Percentiles rank a stretch among this genome's conserved stretches.
Evolutionary conservation across 2,329 filamentous ascomycete genomes (phyloP).

Genomic region (Hymenoscyphus fructigenus): DNA sequence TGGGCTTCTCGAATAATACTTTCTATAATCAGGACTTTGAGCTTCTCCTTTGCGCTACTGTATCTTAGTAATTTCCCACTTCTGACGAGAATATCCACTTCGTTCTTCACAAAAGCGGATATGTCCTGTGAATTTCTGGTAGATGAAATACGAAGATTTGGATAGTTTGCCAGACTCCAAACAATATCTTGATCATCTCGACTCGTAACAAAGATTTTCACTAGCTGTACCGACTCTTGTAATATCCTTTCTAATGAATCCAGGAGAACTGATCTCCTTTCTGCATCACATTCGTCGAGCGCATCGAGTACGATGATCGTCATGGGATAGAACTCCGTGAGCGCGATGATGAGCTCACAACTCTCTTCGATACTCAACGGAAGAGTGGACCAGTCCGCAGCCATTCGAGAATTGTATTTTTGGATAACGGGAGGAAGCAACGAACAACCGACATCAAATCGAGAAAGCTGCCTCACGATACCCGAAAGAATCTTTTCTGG

Average conservation of each 20-base stretch:
- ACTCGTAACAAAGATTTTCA: conserved; percentile 17
- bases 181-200: conserved; percentile 15
- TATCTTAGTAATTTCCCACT: conserved; percentile 4
- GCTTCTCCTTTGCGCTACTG: background rate
- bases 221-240: conserved; percentile 7
- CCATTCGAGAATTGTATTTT: background rate
- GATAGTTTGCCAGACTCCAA: background rate
- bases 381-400: background rate
- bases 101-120: background rate
- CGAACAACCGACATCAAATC: too few species aligned
- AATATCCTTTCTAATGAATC: conserved; percentile 11
- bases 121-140: conserved; percentile 11
- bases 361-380: conserved; percentile 3
- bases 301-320: conserved; percentile 11
- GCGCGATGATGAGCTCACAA: conserved; percentile 8
- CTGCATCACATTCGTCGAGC: conserved; percentile 15
- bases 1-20: conserved; percentile 5
- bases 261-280: conserved; percentile 1
- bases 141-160: conserved; percentile 9
- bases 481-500: conserved; percentile 25
- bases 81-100: conserved; percentile 7
- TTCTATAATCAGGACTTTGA: background rate
- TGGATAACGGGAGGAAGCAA: too few species aligned
- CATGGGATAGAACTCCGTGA: conserved; percentile 7
- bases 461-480: too few species aligned